phyloP scores from a whole-genome alignment of 1,284 basidiomycete genomes.

The Cryptococcus sp. region DNA sequence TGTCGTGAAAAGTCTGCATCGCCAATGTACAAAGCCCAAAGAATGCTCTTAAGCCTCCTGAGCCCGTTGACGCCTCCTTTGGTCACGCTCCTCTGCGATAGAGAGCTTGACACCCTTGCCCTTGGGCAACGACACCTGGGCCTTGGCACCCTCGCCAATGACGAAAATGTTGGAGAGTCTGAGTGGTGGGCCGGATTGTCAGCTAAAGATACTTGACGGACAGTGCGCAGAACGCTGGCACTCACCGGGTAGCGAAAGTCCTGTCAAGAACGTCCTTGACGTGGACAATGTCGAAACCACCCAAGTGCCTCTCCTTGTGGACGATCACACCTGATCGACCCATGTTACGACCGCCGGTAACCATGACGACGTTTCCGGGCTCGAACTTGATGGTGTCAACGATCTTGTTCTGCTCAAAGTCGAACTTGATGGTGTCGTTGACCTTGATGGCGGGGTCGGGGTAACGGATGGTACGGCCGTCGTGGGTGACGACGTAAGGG shows the following conservation, averaged over 20 bases:
- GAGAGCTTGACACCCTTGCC: conserved; percentile 74
- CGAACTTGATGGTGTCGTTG: conserved; percentile 98
- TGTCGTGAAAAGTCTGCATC: conserved; percentile 12
- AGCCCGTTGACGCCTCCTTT: conserved; percentile 44
- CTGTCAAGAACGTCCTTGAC: conserved; percentile 94
- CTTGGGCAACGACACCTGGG: conserved; percentile 96
- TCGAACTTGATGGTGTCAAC: conserved; percentile 94
- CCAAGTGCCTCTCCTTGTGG: conserved; percentile 94
- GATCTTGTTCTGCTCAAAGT: conserved; percentile 94
- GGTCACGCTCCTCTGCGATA: conserved; percentile 53
- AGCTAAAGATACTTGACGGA: background rate
- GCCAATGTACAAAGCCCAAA: conserved; percentile 9
- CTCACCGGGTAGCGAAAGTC: conserved; percentile 91
- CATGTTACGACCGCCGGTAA: conserved; percentile 99
- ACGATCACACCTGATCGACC: conserved; percentile 95
- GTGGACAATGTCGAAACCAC: conserved; percentile 97
- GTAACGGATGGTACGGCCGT: conserved; percentile 99
- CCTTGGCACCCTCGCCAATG: conserved; percentile 92
- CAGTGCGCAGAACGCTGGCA: background rate
- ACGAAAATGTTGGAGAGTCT: conserved; percentile 98
- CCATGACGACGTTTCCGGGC: conserved; percentile 95
- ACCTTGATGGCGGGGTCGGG: conserved; percentile 94
- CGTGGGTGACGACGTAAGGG: conserved; percentile 97
- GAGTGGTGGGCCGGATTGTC: background rate
- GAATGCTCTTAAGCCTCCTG: conserved; percentile 40